These are phyloP conservation scores for Basipetospora sp. DNA, from an alignment of 2,329 filamentous ascomycete genomes.

Conservation along the genomic window DNA sequence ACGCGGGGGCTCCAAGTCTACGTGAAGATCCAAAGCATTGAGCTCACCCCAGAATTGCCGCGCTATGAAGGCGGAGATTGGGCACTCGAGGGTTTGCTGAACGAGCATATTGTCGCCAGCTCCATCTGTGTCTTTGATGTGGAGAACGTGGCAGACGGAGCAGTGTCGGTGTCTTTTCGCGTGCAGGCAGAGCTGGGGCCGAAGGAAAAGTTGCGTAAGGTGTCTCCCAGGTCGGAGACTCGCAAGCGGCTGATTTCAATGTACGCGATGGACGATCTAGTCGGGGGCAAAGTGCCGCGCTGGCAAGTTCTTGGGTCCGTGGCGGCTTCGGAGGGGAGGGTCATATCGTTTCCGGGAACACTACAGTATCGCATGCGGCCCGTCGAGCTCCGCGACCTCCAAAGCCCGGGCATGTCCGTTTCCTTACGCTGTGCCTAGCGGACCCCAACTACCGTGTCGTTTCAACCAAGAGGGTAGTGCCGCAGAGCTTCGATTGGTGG, in stretches of 20 bases:
- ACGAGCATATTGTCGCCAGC: constrained; percentile 5
- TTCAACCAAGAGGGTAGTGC: constrained; percentile 1
- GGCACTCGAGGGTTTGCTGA: constrained; percentile 1
- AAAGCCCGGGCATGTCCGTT: constrained; percentile 3
- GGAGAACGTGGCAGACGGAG: constrained; percentile 4
- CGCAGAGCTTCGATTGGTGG: constrained; percentile 5
- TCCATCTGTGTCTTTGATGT: constrained; percentile 2
- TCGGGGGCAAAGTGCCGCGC: background rate
- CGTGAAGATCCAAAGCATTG: constrained; percentile 5
- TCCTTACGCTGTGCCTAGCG: constrained; percentile 1
- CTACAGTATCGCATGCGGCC: constrained; percentile 4
- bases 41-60: constrained; percentile 3
- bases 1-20: constrained; percentile 1
- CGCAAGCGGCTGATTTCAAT: background rate
- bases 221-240: background rate
- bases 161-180: background rate
- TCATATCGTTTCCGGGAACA: constrained; percentile 1
- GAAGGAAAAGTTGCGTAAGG: background rate
- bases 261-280: constrained; percentile 1
- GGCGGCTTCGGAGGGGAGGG: background rate
- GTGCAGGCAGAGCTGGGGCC: background rate
- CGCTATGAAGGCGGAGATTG: background rate
- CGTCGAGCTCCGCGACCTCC: background rate
- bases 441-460: constrained; percentile 4
- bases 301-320: constrained; percentile 3